These are phyloP conservation scores for Aristolochia californica DNA, from an alignment of 164 flowering plant genomes.

Conservation along the genomic window DNA sequence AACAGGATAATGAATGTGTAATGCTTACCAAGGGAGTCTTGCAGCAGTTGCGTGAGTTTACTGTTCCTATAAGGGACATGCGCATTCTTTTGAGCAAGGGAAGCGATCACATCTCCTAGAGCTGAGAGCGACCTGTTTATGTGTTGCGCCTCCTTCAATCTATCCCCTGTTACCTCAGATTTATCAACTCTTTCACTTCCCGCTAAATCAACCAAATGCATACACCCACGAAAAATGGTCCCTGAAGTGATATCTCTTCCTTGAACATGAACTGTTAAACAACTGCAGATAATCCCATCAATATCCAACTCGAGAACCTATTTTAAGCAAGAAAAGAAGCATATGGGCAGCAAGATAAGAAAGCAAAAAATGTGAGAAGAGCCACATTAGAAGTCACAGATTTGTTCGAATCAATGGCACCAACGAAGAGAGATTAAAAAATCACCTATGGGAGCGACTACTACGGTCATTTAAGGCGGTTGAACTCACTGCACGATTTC, in stretches of 20 bases:
- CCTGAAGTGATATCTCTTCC: conserved; percentile 66
- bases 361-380: no score
- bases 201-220: conserved; percentile 86
- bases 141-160: conserved; percentile 71
- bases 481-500: conserved; percentile 89
- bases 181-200: conserved; percentile 83
- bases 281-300: conserved; percentile 31
- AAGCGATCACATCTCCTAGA: conserved; percentile 70
- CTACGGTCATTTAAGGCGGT: conserved; percentile 98
- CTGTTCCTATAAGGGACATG: conserved; percentile 82
- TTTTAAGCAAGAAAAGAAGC: no score
- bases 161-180: conserved; percentile 66
- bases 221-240: conserved; percentile 44
- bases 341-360: no score
- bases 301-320: not conserved
- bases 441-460: conserved; percentile 96
- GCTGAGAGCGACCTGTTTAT: conserved; percentile 80
- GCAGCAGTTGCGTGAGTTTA: conserved; percentile 74
- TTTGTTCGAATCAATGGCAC: not conserved
- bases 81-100: conserved; percentile 53
- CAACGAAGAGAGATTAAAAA: not conserved
- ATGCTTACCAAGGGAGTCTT: conserved; percentile 75
- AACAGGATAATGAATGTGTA: not conserved
- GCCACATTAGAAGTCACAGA: not conserved
- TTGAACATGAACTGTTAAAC: conserved; percentile 77